Evolutionary conservation across 768 basidiomycete species (phyloP).

Genomic region (Coprinopsis cinerea): DNA sequence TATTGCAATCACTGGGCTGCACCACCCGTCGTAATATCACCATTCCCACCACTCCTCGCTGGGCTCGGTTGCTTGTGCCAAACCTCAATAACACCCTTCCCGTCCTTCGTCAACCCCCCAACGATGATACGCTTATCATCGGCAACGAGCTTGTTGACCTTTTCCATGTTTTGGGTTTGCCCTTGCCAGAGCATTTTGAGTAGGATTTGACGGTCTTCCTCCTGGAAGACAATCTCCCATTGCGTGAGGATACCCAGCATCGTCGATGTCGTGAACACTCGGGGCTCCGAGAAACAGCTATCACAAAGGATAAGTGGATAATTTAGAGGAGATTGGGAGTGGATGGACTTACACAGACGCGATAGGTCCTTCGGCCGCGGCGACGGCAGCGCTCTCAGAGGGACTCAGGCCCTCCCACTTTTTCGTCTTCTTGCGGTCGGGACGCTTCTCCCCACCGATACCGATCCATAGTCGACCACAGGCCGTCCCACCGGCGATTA

Average conservation of each 20-base stretch:
- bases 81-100: slow-evolving; percentile 59
- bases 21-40: no score
- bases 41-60: not conserved
- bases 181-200: slow-evolving; percentile 43
- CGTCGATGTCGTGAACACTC: slow-evolving; percentile 49
- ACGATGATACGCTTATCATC: slow-evolving; percentile 46
- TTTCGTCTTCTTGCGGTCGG: slow-evolving; percentile 41
- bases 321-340: not conserved
- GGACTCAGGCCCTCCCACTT: slow-evolving; percentile 69
- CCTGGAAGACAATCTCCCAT: slow-evolving; percentile 39
- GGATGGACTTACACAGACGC: slow-evolving; percentile 52
- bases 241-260: slow-evolving; percentile 53
- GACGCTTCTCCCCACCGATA: slow-evolving; percentile 59
- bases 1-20: no score
- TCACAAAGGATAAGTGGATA: not conserved
- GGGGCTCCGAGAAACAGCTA: slow-evolving; percentile 47
- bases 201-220: slow-evolving; percentile 30
- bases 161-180: slow-evolving; percentile 39
- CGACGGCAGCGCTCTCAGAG: slow-evolving; percentile 37
- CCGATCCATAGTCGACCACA: slow-evolving; percentile 72
- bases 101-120: slow-evolving; percentile 55
- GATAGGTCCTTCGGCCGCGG: slow-evolving; percentile 68
- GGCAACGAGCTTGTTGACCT: slow-evolving; percentile 59
- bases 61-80: slow-evolving; percentile 35
- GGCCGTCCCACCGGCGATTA: slow-evolving; percentile 67